Evolutionary conservation across 2,329 filamentous ascomycete genomes (phyloP).

Genomic region (Aspergillus sp.): DNA sequence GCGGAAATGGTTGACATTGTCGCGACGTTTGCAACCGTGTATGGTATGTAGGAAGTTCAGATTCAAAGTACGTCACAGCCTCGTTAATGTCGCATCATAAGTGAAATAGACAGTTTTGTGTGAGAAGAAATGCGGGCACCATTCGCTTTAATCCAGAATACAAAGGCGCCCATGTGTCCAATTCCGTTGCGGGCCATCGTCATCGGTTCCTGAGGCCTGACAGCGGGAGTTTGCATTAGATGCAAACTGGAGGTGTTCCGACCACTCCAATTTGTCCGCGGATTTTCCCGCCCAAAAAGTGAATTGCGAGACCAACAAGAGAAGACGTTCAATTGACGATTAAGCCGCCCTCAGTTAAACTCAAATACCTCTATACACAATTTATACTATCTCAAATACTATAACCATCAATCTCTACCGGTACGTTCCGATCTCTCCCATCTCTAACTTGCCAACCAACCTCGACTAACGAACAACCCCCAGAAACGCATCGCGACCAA

Average conservation of each 20-base stretch:
- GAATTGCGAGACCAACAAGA: not conserved
- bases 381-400: not conserved
- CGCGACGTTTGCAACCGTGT: not conserved
- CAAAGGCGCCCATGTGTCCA: slow-evolving; percentile 17
- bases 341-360: not conserved
- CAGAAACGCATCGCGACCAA: not conserved
- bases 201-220: slow-evolving; percentile 28
- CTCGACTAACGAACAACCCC: not conserved
- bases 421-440: not conserved
- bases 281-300: slow-evolving; percentile 7
- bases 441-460: not conserved
- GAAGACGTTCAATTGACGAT: not conserved
- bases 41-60: no score
- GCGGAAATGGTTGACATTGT: slow-evolving; percentile 39
- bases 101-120: not conserved
- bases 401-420: not conserved
- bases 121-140: not conserved
- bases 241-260: slow-evolving; percentile 11
- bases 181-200: slow-evolving; percentile 18
- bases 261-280: slow-evolving; percentile 2
- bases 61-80: no score
- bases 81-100: not conserved
- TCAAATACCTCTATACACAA: not conserved
- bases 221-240: slow-evolving; percentile 28
- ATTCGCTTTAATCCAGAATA: not conserved